Base-by-base conservation (phyloP, 2,329 filamentous ascomycete species). In the Ophiostoma pallidulum region DNA sequence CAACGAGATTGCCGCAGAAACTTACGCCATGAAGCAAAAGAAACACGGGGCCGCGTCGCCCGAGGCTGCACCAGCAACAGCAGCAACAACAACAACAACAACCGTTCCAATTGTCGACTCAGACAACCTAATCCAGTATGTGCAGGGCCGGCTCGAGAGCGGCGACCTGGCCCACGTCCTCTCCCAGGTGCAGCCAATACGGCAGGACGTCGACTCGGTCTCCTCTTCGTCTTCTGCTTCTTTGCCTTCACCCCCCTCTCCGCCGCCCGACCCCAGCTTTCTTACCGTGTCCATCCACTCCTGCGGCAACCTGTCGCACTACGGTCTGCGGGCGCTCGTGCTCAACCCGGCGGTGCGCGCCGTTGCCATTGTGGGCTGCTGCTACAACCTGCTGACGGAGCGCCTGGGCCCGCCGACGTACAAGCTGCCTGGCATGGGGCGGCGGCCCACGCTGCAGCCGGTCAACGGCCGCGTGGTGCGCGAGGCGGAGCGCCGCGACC, bases 201-300 rank as follows among this genome's bases (percentile, higher is more conserved):
- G 77, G 39, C 66, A 71, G 37, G 64, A 68, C 48, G 59, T 66
- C 52, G 44, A 58, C 7, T 58, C 60, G 1, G 51, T 53, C 38
- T 48, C 24, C 24, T 6, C 24, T 28, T 55, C 61, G 39, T 19
- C 31, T 5, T 36, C 51, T 68, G 67, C 9, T 71, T 94, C 33
- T 89, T 96, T 82, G 86, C 91, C 14, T 82, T 97, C 26, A 97
- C 92, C 0, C 86, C 98, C 16, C 92, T 98, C 64, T 97, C 91
- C 0, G n/a, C n/a, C n/a, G n/a, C n/a, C 55, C 61, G 39, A 24
- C 31, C 8, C 40, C 51, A 68, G 67, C 9, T 71, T 94, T 32
- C 89, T 96, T 82, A 86, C 91, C 14, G 82, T 97, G 26, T 97
- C 92, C 0, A 86, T 98, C 16, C 92, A 98, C 64, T 97, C 91